A percentile compares a stretch with the other conserved stretches of the same genome.
Conservation (phyloP, 768 basidiomycete genomes). For the Suillus bovinus region DNA sequence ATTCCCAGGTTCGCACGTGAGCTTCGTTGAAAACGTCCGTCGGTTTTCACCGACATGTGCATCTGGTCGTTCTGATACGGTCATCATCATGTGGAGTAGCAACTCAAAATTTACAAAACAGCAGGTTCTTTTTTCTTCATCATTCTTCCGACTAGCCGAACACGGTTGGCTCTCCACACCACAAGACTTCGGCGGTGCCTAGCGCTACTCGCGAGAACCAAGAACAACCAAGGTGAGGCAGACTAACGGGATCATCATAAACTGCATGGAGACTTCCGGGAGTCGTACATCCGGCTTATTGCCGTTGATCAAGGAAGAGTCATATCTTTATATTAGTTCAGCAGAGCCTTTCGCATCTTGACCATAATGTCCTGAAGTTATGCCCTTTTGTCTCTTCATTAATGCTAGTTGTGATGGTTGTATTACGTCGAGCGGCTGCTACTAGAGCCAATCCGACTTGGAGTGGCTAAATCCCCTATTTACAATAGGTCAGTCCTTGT, state of each 20-base stretch:
- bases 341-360: neutral
- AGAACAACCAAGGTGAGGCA: neutral
- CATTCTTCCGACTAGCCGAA: neutral
- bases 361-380: neutral
- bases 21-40: neutral
- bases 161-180: neutral
- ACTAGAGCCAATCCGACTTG: neutral
- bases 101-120: neutral
- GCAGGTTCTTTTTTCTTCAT: neutral
- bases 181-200: neutral
- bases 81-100: neutral
- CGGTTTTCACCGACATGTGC: neutral
- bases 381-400: neutral
- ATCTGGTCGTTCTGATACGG: neutral
- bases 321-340: neutral
- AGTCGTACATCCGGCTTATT: neutral
- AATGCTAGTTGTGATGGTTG: neutral
- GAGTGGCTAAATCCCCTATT: no score
- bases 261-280: neutral
- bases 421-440: neutral
- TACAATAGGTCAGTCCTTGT: neutral
- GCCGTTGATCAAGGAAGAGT: neutral
- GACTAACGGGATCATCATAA: neutral
- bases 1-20: slow-evolving; percentile 2
- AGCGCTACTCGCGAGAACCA: neutral